These are phyloP conservation scores for Nakaseomyces glabratus DNA, from an alignment of 1,139 yeast species.

Conservation along the genomic window DNA sequence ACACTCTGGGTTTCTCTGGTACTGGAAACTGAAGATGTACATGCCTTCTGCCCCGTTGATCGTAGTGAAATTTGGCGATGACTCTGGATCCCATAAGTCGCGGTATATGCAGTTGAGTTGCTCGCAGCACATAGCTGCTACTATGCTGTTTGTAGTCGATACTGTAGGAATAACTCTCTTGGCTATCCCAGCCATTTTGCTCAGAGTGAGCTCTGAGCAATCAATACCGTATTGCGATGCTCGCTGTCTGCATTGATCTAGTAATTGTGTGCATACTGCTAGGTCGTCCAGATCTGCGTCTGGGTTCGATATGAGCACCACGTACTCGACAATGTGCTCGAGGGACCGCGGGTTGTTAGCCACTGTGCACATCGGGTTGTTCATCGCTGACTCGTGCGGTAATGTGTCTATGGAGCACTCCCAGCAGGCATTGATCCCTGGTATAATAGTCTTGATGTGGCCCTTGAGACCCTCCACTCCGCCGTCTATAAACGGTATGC, in stretches of 20 bases:
- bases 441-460: conserved; percentile 79
- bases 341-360: conserved; percentile 91
- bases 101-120: conserved; percentile 64
- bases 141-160: conserved; percentile 87
- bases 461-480: conserved; percentile 96
- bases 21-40: conserved; percentile 62
- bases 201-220: conserved; percentile 52
- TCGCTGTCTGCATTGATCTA: conserved; percentile 44
- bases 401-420: conserved; percentile 82
- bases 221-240: conserved; percentile 58
- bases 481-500: conserved; percentile 85
- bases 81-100: conserved; percentile 41
- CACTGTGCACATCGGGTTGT: conserved; percentile 76
- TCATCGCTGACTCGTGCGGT: conserved; percentile 50
- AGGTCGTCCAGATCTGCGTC: conserved; percentile 63
- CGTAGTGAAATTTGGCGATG: conserved; percentile 60
- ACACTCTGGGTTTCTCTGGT: conserved; percentile 53
- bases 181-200: conserved; percentile 75
- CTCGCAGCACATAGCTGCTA: conserved; percentile 86
- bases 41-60: conserved; percentile 74
- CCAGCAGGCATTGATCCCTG: conserved; percentile 80
- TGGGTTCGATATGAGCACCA: conserved; percentile 71
- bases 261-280: conserved; percentile 61
- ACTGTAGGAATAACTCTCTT: conserved; percentile 91
- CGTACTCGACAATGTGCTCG: conserved; percentile 94